These are phyloP conservation scores for Euphorbia corollata DNA, from an alignment of 441 rosid genomes.

Conservation along the genomic window DNA sequence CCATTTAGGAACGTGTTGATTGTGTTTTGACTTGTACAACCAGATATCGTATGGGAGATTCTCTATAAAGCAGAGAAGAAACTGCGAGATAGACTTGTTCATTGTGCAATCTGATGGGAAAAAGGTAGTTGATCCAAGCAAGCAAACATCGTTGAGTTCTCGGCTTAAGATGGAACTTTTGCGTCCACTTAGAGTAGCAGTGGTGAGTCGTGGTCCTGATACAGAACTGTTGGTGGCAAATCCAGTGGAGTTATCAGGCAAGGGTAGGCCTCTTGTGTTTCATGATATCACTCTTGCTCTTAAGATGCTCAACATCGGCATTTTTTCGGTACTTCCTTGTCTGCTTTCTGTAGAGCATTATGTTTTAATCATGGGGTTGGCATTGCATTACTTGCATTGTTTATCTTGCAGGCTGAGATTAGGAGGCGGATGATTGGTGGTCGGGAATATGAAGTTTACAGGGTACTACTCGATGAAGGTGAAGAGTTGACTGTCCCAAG, in stretches of 20 bases:
- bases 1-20: slow-evolving; percentile 10
- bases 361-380: no score
- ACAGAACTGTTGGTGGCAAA: slow-evolving; percentile 79
- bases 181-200: slow-evolving; percentile 74
- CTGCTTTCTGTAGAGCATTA: background rate
- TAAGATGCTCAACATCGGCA: slow-evolving; percentile 58
- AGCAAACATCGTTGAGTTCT: slow-evolving; percentile 50
- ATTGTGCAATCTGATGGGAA: slow-evolving; percentile 71
- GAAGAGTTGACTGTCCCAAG: slow-evolving; percentile 40
- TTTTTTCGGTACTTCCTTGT: slow-evolving; percentile 53
- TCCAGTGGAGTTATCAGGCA: slow-evolving; percentile 87
- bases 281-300: slow-evolving; percentile 75
- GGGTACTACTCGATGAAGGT: slow-evolving; percentile 72
- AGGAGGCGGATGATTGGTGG: slow-evolving; percentile 63
- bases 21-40: slow-evolving; percentile 8
- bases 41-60: slow-evolving; percentile 91
- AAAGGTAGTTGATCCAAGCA: slow-evolving; percentile 72
- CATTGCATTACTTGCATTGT: background rate
- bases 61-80: slow-evolving; percentile 42
- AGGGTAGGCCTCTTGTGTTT: slow-evolving; percentile 89
- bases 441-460: slow-evolving; percentile 87
- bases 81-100: slow-evolving; percentile 80
- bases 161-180: slow-evolving; percentile 57
- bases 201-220: slow-evolving; percentile 79
- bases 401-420: slow-evolving; percentile 58